phyloP scores from a whole-genome alignment of 2,329 filamentous ascomycete genomes.

The Aspergillus latus region DNA sequence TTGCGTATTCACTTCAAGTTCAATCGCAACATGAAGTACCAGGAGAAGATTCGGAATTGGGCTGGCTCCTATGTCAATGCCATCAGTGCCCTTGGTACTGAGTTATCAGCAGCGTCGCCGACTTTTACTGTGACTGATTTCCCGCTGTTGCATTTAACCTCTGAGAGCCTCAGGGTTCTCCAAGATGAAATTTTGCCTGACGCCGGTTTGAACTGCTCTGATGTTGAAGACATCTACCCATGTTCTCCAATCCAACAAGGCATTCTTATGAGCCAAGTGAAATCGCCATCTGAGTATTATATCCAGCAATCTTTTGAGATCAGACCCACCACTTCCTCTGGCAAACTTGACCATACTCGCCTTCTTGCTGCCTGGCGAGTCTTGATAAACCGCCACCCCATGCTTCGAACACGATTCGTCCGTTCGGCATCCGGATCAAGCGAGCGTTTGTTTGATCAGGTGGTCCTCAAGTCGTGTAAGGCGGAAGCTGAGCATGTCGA shows the following conservation, averaged over 20 bases:
- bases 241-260: slow-evolving; percentile 21
- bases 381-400: slow-evolving; percentile 5
- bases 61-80: neutral
- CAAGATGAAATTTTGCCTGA: slow-evolving; percentile 46
- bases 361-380: neutral
- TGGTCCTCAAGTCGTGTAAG: slow-evolving; percentile 1
- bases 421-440: neutral
- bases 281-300: neutral
- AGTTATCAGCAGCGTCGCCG: neutral
- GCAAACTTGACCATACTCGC: neutral
- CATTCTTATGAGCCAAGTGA: slow-evolving; percentile 9
- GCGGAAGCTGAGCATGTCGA: neutral
- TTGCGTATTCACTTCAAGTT: neutral
- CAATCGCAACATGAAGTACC: neutral
- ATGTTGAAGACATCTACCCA: slow-evolving; percentile 39
- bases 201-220: slow-evolving; percentile 44
- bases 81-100: neutral
- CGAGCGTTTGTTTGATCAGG: slow-evolving; percentile 10
- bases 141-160: neutral
- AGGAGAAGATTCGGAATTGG: neutral
- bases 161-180: neutral
- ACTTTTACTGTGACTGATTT: slow-evolving; percentile 2
- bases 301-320: slow-evolving; percentile 4
- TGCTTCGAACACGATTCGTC: slow-evolving; percentile 8
- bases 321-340: neutral